phyloP scores from a whole-genome alignment of 768 basidiomycete species.

The Rhizopogon salebrosus region DNA sequence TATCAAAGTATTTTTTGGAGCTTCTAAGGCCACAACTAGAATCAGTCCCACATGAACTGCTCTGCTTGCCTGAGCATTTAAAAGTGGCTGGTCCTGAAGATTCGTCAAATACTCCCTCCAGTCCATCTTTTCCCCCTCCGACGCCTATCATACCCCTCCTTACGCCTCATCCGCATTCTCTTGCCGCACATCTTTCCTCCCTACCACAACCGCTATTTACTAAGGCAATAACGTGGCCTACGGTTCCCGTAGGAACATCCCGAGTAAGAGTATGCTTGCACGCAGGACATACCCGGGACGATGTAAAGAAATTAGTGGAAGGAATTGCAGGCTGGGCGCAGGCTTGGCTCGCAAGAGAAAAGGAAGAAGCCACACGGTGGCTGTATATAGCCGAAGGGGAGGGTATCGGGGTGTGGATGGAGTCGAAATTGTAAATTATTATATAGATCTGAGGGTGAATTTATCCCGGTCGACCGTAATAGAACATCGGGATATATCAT shows the following conservation, averaged over 20 bases:
- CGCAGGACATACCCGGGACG: constrained; percentile 60
- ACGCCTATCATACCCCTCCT: constrained; percentile 86
- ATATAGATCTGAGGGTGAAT: neutral
- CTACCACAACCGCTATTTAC: constrained; percentile 44
- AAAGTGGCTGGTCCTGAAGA: neutral
- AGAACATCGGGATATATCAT: too few species aligned
- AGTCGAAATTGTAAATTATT: constrained; percentile 16
- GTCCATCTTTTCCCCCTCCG: constrained; percentile 17
- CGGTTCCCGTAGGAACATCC: constrained; percentile 82
- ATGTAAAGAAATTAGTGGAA: constrained; percentile 54
- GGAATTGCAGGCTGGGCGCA: constrained; percentile 47
- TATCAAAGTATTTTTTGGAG: constrained; percentile 27
- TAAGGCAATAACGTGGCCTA: constrained; percentile 80
- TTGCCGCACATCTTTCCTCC: constrained; percentile 40
- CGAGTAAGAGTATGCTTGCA: constrained; percentile 88
- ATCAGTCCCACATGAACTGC: constrained; percentile 19
- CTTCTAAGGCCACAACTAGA: constrained; percentile 26
- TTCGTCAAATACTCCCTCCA: neutral
- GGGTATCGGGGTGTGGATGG: constrained; percentile 24
- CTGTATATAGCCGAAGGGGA: constrained; percentile 6
- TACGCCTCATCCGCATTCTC: constrained; percentile 68
- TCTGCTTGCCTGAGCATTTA: constrained; percentile 22
- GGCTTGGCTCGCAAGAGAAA: constrained; percentile 23
- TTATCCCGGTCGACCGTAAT: neutral
- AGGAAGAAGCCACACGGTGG: constrained; percentile 7